Conservation (phyloP, 2,329 filamentous ascomycete genomes). For the Pleurostoma richardsiae region DNA sequence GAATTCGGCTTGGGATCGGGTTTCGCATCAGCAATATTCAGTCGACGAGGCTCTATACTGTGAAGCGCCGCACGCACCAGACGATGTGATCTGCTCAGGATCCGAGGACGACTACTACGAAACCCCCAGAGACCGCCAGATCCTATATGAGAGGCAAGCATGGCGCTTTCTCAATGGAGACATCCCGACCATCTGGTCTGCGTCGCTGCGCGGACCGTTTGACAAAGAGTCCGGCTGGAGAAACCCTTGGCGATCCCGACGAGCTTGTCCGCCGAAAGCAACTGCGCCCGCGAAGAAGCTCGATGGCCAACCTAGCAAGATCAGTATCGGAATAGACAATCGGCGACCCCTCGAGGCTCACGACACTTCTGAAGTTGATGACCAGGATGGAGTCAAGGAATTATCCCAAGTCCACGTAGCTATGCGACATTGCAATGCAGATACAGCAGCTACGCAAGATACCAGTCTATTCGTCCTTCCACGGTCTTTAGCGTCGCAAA, state of each 20-base stretch:
- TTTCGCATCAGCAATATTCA: constrained; percentile 7
- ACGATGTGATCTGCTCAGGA: constrained; percentile 49
- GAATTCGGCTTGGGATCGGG: too few species aligned
- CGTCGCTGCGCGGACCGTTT: constrained; percentile 59
- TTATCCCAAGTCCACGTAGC: too few species aligned
- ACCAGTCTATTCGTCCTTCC: constrained; percentile 9
- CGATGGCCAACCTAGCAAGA: too few species aligned
- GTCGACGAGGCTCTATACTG: constrained; percentile 40
- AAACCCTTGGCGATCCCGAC: constrained; percentile 44
- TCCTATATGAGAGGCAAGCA: constrained; percentile 55
- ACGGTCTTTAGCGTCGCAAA: constrained; percentile 18
- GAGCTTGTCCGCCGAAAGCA: constrained; percentile 1
- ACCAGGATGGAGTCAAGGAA: too few species aligned
- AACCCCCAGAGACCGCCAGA: constrained; percentile 36
- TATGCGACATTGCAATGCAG: background rate
- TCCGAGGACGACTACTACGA: constrained; percentile 53
- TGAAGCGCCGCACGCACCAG: constrained; percentile 30
- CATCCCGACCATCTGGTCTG: constrained; percentile 52
- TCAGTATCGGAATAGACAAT: too few species aligned
- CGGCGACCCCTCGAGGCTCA: too few species aligned
- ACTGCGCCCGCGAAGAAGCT: too few species aligned
- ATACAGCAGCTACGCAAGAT: constrained; percentile 1
- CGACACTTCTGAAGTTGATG: too few species aligned
- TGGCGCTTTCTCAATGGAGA: constrained; percentile 52
- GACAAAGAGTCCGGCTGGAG: constrained; percentile 40